Evolutionary conservation across 2,329 filamentous ascomycete genomes (phyloP), one percentile per base, ranked within the genome.

Genomic region (Ceratocystis ficicola): DNA sequence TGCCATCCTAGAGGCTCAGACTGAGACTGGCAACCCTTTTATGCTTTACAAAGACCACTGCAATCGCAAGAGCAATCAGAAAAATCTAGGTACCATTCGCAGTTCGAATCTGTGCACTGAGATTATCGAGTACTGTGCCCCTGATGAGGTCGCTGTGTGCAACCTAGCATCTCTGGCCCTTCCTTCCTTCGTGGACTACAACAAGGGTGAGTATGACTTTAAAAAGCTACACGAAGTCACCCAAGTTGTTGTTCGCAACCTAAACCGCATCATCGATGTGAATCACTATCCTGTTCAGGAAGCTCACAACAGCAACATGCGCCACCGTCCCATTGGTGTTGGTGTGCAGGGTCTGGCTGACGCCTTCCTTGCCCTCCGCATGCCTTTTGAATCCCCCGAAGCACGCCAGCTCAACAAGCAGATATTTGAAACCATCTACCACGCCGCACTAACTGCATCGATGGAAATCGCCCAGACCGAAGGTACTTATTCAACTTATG

Each of bases 51-150:
- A 99, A 83, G 94, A 99, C 78, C 84, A 87, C 73, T 93, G 89
- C 85, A 99, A 99, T 85, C 86, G 86, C 76, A 99, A 99, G 88
- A 96, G 92, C 83, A 99, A 99, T 84, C 94, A 99, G 81, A 97
- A 99, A 87, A 99, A 99, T 79, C 83, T 99, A 41, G 94, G 94
- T 70, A 96, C 92, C 69, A 99, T 99, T 72, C 91, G 91, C 77
- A 96, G 90, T 82, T 99, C 94, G 73, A 99, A 99, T 77, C 83
- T 99, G 62, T 99, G 94, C 86, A 97, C 93, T 63, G 94, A 99
- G 78, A 99, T 99, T 72, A 84, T 99, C 70, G 94, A 99, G 80
- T 99, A 96, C 81, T 95, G 83, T 70, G 90, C 94, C 44, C 93
- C 94, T 44, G 94, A 99, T 77, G 94, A 99, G 83, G 94, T 99